Evolutionary conservation across 352 stramenopile genomes (phyloP).

Genomic region (Phytophthora palmivora): DNA sequence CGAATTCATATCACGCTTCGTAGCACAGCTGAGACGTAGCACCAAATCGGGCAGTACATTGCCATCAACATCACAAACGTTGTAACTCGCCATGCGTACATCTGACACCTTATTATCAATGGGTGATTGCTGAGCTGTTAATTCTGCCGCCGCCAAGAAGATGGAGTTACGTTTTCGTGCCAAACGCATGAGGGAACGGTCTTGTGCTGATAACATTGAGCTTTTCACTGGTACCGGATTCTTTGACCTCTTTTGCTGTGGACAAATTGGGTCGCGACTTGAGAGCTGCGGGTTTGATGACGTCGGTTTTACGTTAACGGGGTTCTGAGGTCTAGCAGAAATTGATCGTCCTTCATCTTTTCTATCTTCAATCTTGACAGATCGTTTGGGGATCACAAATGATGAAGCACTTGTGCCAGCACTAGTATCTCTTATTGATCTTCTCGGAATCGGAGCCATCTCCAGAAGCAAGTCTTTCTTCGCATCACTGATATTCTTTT

Average conservation of each 20-base stretch:
- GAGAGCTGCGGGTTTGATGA: slow-evolving; percentile 4
- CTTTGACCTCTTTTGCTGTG: slow-evolving; percentile 38
- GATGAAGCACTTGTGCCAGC: slow-evolving; percentile 2
- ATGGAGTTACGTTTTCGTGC: slow-evolving; percentile 60
- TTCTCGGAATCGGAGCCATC: slow-evolving; percentile 31
- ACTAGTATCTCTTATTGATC: slow-evolving; percentile 2
- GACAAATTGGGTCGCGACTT: slow-evolving; percentile 15
- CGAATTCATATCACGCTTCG: slow-evolving; percentile 23
- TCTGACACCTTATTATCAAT: slow-evolving; percentile 5
- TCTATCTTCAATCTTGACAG: neutral
- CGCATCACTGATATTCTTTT: slow-evolving; percentile 1
- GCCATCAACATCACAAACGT: slow-evolving; percentile 26
- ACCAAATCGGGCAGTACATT: slow-evolving; percentile 26
- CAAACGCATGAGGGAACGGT: slow-evolving; percentile 49
- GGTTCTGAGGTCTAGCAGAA: neutral
- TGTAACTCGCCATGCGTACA: slow-evolving; percentile 19
- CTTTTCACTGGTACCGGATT: slow-evolving; percentile 43
- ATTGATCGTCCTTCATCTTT: neutral
- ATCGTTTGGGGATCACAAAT: slow-evolving; percentile 35
- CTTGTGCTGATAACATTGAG: slow-evolving; percentile 25
- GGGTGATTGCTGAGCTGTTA: slow-evolving; percentile 1
- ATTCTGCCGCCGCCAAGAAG: slow-evolving; percentile 20
- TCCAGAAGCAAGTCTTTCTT: slow-evolving; percentile 18
- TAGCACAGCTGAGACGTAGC: slow-evolving; percentile 23
- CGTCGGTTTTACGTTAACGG: neutral